Base-by-base conservation (phyloP, 2,329 filamentous ascomycete genomes). In the Aspergillus viridinutans region DNA sequence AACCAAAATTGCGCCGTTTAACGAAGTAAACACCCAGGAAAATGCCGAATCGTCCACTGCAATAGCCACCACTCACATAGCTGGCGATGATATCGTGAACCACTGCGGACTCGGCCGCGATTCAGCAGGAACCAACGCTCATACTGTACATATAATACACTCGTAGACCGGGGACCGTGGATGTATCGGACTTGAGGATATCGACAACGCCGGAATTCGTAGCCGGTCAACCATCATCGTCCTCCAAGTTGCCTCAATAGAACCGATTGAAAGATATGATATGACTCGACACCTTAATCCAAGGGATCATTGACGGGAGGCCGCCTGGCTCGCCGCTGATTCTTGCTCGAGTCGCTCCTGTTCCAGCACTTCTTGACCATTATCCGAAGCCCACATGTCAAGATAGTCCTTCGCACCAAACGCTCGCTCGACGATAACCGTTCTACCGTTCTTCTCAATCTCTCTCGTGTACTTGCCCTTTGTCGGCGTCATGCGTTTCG, bases 401-500 rank as follows among this genome's bases (percentile, higher is more conserved):
- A 79, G 63, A 60, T 74, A 74, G 50, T 76, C 68, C 52, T 71
- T 62, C 43, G 71, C 70, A 47, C 66, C 67, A 32, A 76, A 68
- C 21, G 65, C 70, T 53, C 70, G 67, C 38, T 68, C 62, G 28
- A 66, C 61, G 5, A 64, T 68, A 40, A 69, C 59, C 14, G 51
- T 60, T 26, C 59, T 60, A 35, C 64, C 64, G 45, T 71, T 64
- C 49, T 65, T 65, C 49, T 66, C 63, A n/a, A 72, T 59, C 21
- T 72, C 67, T 45, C 71, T 67, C 20, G 62, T 71, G 63, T 70
- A 74, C 55, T 64, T 64, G 54, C 62, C 66, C 52, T 63, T 68
- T n/a, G 71, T 74, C 49, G 71, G 69, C 50, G 69, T 60, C 69
- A 77, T 74, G 58, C 69, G 70, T 61, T 73, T 73, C 50, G 75